Conservation (phyloP, 805 yeast genomes). For the Sugiyamaella qingdaonensis region DNA sequence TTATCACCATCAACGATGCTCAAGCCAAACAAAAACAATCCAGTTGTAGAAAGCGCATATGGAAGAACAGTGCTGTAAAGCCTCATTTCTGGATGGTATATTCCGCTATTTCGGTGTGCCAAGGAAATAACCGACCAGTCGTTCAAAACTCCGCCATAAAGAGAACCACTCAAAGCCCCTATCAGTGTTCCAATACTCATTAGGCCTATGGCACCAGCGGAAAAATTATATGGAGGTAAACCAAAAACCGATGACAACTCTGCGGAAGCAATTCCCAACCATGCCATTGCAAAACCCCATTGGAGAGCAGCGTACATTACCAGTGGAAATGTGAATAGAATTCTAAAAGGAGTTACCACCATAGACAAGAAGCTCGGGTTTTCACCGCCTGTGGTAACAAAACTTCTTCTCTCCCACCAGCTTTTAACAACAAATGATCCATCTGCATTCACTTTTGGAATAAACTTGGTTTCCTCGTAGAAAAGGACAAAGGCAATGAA, state of each 20-base stretch:
- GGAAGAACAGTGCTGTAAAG: slow-evolving; percentile 51
- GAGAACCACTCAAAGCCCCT: slow-evolving; percentile 14
- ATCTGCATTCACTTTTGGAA: slow-evolving; percentile 6
- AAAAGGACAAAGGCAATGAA: slow-evolving; percentile 15
- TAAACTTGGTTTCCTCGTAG: slow-evolving; percentile 23
- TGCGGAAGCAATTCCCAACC: slow-evolving; percentile 15
- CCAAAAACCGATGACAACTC: slow-evolving; percentile 8
- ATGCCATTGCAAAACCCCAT: slow-evolving; percentile 16
- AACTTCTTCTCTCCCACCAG: not conserved
- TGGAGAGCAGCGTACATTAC: slow-evolving; percentile 14
- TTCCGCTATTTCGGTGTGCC: slow-evolving; percentile 45
- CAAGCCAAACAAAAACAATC: slow-evolving; percentile 63
- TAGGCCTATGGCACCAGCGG: slow-evolving; percentile 12
- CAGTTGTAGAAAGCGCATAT: slow-evolving; percentile 40
- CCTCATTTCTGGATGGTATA: slow-evolving; percentile 61
- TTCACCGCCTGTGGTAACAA: slow-evolving; percentile 6
- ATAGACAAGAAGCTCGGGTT: slow-evolving; percentile 4
- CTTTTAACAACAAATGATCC: not conserved
- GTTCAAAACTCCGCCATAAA: slow-evolving; percentile 12
- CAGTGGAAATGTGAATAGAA: slow-evolving; percentile 12
- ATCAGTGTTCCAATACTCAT: slow-evolving; percentile 14
- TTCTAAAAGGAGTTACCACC: slow-evolving; percentile 8
- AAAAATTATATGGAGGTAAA: slow-evolving; percentile 13
- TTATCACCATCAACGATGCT: slow-evolving; percentile 41
- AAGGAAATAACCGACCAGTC: slow-evolving; percentile 25